Base-by-base conservation (phyloP, 2,329 filamentous ascomycete genomes). In the Gnomoniopsis sp. region DNA sequence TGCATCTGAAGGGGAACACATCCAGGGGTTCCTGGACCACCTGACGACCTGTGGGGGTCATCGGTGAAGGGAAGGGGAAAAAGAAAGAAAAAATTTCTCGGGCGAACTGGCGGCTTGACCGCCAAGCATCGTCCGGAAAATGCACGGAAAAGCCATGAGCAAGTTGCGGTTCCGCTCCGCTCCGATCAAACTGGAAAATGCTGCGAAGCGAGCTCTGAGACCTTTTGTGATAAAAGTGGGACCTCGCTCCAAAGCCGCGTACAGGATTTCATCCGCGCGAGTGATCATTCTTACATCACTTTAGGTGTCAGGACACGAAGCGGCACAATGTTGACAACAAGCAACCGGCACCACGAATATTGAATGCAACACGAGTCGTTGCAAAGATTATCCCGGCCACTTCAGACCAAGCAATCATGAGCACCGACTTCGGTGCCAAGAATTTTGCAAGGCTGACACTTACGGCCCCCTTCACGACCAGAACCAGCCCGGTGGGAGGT, bases 1-100 rank as follows among this genome's bases (percentile, higher is more conserved):
- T 61, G 55, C 59, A 61, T 46, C 47, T 50, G 43, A 49, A 48
- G 30, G 49, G 55, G 33, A 47, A 49, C 52, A 48, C 43, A 41
- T 3, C 15, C n/a, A 19, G 49, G 55, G 52, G 48, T 36, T 53
- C 46, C 44, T 56, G 49, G 48, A 50, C 47, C 51, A 38, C 36
- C 33, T 55, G 19, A 33, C 26, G 26, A 30, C 26, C 26, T 30
- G 26, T 51, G 33, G 21, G 23, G 50, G 23, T 26, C 55, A 33
- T 36, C 22, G 38, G 48, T 43, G 44, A 17, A 49, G 34, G 11
- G 17, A 19, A 15, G 26, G 26, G 26, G 26, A 30, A 30, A 30
- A 8, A 30, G 26, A 30, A 30, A 30, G 26, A 30, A 30, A 30
- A 44, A 41, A 22, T 56, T 46, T 30, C 26, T 15, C 8, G 12